Evolutionary conservation across 1,139 yeast species (phyloP).

Genomic region (Yamadazyma mexicana): DNA sequence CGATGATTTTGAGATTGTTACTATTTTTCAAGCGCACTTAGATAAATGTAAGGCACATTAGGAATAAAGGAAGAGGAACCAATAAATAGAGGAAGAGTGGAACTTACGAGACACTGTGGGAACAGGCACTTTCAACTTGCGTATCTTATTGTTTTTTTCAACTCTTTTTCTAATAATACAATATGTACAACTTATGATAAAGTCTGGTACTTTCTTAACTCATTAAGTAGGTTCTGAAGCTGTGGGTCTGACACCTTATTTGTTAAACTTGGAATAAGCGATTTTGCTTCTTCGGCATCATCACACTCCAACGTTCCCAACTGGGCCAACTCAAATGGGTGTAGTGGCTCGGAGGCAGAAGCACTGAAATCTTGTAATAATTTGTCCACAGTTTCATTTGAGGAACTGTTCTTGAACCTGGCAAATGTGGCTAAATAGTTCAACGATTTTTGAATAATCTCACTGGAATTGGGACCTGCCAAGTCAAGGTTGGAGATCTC

Average conservation of each 20-base stretch:
- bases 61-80: no score
- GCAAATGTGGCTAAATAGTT: slow-evolving; percentile 85
- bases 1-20: not conserved
- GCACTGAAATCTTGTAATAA: slow-evolving; percentile 69
- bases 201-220: slow-evolving; percentile 66
- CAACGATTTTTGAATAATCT: slow-evolving; percentile 87
- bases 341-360: slow-evolving; percentile 60
- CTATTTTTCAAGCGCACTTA: not conserved
- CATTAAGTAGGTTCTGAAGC: slow-evolving; percentile 82
- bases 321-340: slow-evolving; percentile 96
- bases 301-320: slow-evolving; percentile 92
- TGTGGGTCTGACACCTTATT: slow-evolving; percentile 84
- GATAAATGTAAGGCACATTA: no score
- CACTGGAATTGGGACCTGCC: slow-evolving; percentile 59
- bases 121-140: no score
- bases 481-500: slow-evolving; percentile 68
- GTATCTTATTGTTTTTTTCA: not conserved
- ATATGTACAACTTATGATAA: slow-evolving; percentile 24
- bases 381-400: slow-evolving; percentile 91
- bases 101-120: no score
- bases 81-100: no score
- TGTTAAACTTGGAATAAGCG: slow-evolving; percentile 83
- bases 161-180: slow-evolving; percentile 2
- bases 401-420: slow-evolving; percentile 86
- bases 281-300: slow-evolving; percentile 96